A percentile compares a stretch with the other conserved stretches of the same genome.
These are phyloP conservation scores for Penicillium macrosclerotiorum DNA, from an alignment of 495 filamentous ascomycete genomes.

Conservation along the genomic window DNA sequence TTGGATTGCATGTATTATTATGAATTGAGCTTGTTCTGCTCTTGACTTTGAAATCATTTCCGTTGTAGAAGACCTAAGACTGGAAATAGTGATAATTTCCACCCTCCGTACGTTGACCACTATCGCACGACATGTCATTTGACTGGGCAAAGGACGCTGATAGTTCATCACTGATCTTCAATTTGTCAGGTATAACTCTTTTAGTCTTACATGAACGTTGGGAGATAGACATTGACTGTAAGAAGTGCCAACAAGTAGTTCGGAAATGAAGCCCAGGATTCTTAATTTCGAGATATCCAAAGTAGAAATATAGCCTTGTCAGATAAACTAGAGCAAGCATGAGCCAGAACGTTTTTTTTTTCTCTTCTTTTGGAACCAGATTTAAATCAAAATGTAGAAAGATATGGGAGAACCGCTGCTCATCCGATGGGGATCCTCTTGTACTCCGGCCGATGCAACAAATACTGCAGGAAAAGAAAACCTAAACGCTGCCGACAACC, in stretches of 20 bases:
- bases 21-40: constrained; percentile 3
- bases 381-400: too few species aligned
- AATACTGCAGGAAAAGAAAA: constrained; percentile 9
- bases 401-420: constrained; percentile 11
- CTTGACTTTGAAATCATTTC: neutral
- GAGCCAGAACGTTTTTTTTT: too few species aligned
- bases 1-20: constrained; percentile 18
- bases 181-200: neutral
- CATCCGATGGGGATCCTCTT: constrained; percentile 12
- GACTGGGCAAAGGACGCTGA: too few species aligned
- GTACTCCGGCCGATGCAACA: constrained; percentile 26
- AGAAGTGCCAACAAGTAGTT: neutral
- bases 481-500: constrained; percentile 13
- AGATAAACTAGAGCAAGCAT: too few species aligned
- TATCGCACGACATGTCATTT: too few species aligned
- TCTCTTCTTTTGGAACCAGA: too few species aligned
- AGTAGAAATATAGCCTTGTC: constrained; percentile 6
- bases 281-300: neutral
- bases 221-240: too few species aligned
- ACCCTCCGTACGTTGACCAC: too few species aligned
- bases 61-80: neutral
- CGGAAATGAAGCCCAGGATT: neutral
- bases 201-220: neutral
- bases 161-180: too few species aligned
- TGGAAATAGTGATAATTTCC: neutral